Evolutionary conservation across 139 green algal genomes (phyloP), one percentile per base, ranked within the genome.

Genomic region (Picochlorum sp.): DNA sequence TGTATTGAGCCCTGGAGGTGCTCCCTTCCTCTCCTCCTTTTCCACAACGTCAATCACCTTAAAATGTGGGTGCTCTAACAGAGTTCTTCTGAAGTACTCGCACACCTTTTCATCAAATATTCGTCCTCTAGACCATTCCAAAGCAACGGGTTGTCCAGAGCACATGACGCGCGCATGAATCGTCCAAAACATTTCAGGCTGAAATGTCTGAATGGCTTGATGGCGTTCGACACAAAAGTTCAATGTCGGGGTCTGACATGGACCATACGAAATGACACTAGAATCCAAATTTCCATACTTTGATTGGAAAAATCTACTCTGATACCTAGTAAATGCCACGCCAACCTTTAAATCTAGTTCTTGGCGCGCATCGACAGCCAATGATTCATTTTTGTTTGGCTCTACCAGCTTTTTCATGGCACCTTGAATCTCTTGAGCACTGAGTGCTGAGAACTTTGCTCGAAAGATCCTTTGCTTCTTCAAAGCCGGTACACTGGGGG

Each of bases 241-340:
- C n/a, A 95, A 78, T 0, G 88, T 94, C 37, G 88, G 87, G 2
- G 85, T 94, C 74, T 95, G 88, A 70, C 88, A 96, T 50, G 88
- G 88, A 23, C 88, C 88, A 62, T 94, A 96, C 56, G 62, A 83
- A 23, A 96, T 83, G 7, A 96, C 77, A 3, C 65, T 62, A 44
- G 80, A 75, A 65, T 96, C 88, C 51, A 96, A 77, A 66, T 95
- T 92, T 65, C 84, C 85, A 67, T 95, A 96, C 70, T 89, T 95
- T 24, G 74, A 60, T 71, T 91, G 83, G 62, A 94, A 91, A 72
- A 80, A 92, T 3, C 86, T 66, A 4, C 84, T 90, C 66, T 93
- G 88, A 74, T 89, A 92, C 55, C 88, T 75, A 3, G 88, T 95
- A 76, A 95, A 95, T 9, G 82, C 80, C 20, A 94, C 86, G 6